These are phyloP conservation scores for Geranium rotundifolium DNA, from an alignment of 345 rosid species.

Conservation along the genomic window DNA sequence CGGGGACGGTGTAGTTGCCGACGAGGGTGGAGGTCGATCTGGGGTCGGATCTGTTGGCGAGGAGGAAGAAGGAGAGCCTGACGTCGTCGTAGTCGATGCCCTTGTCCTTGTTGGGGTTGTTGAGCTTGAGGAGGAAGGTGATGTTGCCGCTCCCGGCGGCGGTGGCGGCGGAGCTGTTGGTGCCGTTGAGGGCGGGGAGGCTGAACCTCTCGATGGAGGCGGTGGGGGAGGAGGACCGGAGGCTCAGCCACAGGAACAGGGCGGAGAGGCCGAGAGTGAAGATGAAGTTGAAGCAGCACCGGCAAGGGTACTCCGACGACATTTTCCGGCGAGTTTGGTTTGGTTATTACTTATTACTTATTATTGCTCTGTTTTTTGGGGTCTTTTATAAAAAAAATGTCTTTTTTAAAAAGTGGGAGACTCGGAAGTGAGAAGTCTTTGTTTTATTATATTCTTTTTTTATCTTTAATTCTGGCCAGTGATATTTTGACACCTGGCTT, in stretches of 20 bases:
- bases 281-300: conserved; percentile 47
- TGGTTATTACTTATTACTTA: no score
- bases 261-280: conserved; percentile 48
- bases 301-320: conserved; percentile 24
- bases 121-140: conserved; percentile 31
- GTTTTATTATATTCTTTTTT: no score
- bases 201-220: conserved; percentile 33
- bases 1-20: conserved; percentile 17
- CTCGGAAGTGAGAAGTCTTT: no score
- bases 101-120: conserved; percentile 59
- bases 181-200: conserved; percentile 46
- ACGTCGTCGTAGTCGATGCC: conserved; percentile 57
- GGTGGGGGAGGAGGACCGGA: conserved; percentile 50
- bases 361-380: no score
- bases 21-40: neutral
- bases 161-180: conserved; percentile 19
- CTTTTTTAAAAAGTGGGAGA: no score
- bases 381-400: no score
- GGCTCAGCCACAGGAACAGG: conserved; percentile 66
- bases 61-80: conserved; percentile 28
- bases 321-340: neutral
- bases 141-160: conserved; percentile 16
- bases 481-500: no score
- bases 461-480: no score
- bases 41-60: neutral